Evolutionary conservation across 192 early-diverging fungal genomes (phyloP), one percentile per base, ranked within the genome.

Genomic region (Ramicandelaber brevisporus): DNA sequence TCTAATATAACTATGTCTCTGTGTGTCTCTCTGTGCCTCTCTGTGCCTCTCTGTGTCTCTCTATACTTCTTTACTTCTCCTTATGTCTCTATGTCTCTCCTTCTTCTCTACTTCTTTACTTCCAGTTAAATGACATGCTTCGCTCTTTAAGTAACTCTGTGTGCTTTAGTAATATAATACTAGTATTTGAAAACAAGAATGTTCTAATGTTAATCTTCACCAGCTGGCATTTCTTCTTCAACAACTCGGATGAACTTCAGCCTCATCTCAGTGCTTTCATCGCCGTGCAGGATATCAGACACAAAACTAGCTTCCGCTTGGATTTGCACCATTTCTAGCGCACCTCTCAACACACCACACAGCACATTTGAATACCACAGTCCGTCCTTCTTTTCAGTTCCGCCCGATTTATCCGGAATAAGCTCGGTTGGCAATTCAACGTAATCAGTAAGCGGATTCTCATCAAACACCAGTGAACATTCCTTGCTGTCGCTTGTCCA

Each of bases 291-390:
- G 4, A 63, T 57, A 40, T 90, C 85, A 17, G 57, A 64, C 8
- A 93, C 68, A 60, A 93, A 96, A 20, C 41, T 47, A 5, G 63
- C 59, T 40, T 93, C 80, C 2, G 83, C 71, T 39, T 90, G 85
- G 71, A 98, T 71, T 46, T 83, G 75, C 17, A 89, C 81, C 86
- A 98, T 96, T 37, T 98, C 93, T 21, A 95, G 54, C 5, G 88
- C 77, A 2, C 88, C 93, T 9, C 93, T 63, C 26, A 98, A 39
- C 1, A 96, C 81, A 1, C 93, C 93, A 38, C 82, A 87, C 19
- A 90, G 53, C 14, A 96, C 67, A 38, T 98, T 98, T 14, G 84
- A 89, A 43, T 90, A 98, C 87, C 85, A 93, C 34, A 98, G 53
- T 12, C 73, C 81, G 7, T 59, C 60, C 33, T 70, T 54, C n/a